Conservation (phyloP, 805 yeast species). For the Starmerella cellae region DNA sequence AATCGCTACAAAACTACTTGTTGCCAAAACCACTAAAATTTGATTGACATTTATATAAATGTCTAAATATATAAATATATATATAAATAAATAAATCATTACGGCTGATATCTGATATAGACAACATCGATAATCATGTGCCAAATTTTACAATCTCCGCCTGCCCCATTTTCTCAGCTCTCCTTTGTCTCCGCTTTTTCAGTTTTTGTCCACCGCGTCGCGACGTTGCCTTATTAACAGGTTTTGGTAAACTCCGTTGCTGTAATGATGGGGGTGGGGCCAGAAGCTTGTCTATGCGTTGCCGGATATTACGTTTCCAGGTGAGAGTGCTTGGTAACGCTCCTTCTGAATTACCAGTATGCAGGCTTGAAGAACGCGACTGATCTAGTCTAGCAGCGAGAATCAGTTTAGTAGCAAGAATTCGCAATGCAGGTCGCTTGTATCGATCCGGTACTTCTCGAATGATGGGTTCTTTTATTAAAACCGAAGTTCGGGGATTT, state of each 20-base stretch:
- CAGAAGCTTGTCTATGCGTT: conserved; percentile 54
- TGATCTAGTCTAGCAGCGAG: conserved; percentile 69
- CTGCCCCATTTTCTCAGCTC: conserved; percentile 19
- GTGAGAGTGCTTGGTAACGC: conserved; percentile 35
- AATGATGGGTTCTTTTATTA: conserved; percentile 27
- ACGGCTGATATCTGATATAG: no score
- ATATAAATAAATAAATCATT: no score
- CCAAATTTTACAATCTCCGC: background rate
- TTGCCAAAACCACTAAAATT: no score
- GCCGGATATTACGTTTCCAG: conserved; percentile 47
- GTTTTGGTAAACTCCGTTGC: conserved; percentile 57
- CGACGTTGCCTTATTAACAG: conserved; percentile 62
- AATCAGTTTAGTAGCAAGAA: conserved; percentile 63
- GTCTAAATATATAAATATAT: no score
- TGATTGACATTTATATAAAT: no score
- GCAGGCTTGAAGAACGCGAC: conserved; percentile 28
- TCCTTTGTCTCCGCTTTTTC: conserved; percentile 67
- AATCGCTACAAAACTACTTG: no score
- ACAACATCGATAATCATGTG: no score
- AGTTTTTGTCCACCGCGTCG: conserved; percentile 76
- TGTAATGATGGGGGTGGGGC: conserved; percentile 61
- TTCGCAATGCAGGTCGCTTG: conserved; percentile 55
- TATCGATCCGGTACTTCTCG: conserved; percentile 21
- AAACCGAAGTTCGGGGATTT: conserved; percentile 27
- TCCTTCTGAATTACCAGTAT: conserved; percentile 29